Conservation (phyloP, 805 yeast genomes). For the Nakazawaea wyomingensis region DNA sequence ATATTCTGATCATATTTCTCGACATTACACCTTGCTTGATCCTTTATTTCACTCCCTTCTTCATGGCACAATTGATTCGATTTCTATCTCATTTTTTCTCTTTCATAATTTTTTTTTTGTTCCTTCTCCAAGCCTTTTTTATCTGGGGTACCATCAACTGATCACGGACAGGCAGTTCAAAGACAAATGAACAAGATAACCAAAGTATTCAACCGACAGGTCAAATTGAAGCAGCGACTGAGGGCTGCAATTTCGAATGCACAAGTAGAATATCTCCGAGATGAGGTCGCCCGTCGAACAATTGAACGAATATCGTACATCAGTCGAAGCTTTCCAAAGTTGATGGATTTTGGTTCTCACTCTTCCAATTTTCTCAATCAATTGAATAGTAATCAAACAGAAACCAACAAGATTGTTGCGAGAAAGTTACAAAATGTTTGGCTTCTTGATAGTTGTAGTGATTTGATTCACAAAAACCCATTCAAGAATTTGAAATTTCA, state of each 20-base stretch:
- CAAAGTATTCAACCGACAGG: constrained; percentile 55
- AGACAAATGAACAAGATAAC: neutral
- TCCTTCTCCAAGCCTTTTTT: neutral
- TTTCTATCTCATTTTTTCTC: too few relatives aligned
- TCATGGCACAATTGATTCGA: too few relatives aligned
- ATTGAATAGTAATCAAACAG: constrained; percentile 23
- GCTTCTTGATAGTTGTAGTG: constrained; percentile 62
- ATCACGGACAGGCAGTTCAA: too few relatives aligned
- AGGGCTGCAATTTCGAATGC: constrained; percentile 37
- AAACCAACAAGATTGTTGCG: constrained; percentile 40
- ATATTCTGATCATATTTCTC: neutral
- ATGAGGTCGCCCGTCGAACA: constrained; percentile 68
- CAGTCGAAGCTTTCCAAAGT: constrained; percentile 52
- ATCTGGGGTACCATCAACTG: neutral
- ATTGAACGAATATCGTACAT: constrained; percentile 73
- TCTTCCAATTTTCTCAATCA: constrained; percentile 48
- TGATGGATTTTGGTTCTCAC: constrained; percentile 71
- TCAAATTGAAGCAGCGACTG: constrained; percentile 58
- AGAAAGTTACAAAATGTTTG: constrained; percentile 47
- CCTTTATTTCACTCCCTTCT: too few relatives aligned
- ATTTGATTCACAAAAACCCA: constrained; percentile 48
- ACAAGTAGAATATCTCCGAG: constrained; percentile 65
- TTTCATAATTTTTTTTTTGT: neutral
- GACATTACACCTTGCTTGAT: too few relatives aligned
- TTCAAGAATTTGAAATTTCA: constrained; percentile 30